Conservation (phyloP, 352 stramenopile genomes). For the Phytophthora pluvialis region DNA sequence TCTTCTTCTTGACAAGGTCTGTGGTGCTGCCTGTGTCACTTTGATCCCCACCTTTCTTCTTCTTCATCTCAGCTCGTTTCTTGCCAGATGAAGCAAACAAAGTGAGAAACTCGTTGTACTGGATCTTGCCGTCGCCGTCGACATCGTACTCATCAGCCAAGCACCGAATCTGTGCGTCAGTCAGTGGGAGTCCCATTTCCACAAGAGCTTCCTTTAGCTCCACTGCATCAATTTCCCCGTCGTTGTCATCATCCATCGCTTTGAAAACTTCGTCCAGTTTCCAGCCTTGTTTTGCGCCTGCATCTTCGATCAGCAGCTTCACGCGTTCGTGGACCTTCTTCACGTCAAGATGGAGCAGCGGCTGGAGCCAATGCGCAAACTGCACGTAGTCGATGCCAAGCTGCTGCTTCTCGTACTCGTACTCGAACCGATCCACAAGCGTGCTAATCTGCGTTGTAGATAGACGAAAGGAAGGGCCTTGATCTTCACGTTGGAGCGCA, state of each 20-base stretch:
- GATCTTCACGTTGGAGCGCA: slow-evolving; percentile 33
- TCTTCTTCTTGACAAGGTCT: slow-evolving; percentile 19
- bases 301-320: slow-evolving; percentile 49
- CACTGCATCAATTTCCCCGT: slow-evolving; percentile 54
- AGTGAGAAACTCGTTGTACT: slow-evolving; percentile 65
- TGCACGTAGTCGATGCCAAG: slow-evolving; percentile 74
- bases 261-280: slow-evolving; percentile 64
- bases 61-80: slow-evolving; percentile 15
- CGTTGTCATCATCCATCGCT: slow-evolving; percentile 62
- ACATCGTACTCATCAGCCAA: slow-evolving; percentile 72
- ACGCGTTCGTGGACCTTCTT: slow-evolving; percentile 60
- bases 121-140: slow-evolving; percentile 64
- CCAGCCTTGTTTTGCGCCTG: slow-evolving; percentile 47
- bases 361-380: slow-evolving; percentile 75
- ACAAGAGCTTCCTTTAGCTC: slow-evolving; percentile 66
- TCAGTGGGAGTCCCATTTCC: slow-evolving; percentile 73
- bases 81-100: slow-evolving; percentile 41
- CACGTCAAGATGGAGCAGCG: slow-evolving; percentile 64
- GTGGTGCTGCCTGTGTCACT: slow-evolving; percentile 30
- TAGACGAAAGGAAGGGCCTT: slow-evolving; percentile 48
- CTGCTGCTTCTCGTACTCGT: slow-evolving; percentile 62
- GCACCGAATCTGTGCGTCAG: slow-evolving; percentile 64
- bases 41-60: slow-evolving; percentile 23
- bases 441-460: slow-evolving; percentile 35
- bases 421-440: slow-evolving; percentile 69